A percentile compares a stretch with the other conserved stretches of the same genome.
These are phyloP conservation scores for Salvia miltiorrhiza DNA, from an alignment of 257 asterid species.

Conservation along the genomic window DNA sequence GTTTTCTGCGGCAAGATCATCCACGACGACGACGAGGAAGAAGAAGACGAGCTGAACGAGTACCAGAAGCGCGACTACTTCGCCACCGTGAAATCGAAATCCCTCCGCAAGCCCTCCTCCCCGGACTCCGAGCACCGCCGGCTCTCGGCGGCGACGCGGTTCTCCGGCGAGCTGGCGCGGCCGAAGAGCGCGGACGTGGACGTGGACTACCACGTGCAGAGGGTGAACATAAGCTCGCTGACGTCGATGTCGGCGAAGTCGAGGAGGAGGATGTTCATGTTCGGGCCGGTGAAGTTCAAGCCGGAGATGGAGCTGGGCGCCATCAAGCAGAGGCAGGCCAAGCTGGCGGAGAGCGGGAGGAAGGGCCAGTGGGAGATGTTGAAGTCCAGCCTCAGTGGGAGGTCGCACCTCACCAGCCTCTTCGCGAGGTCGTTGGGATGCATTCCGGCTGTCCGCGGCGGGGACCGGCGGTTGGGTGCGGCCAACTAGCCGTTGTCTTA, in stretches of 20 bases:
- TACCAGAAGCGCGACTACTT: conserved; percentile 39
- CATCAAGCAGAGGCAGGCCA: conserved; percentile 54
- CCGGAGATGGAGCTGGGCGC: conserved; percentile 77
- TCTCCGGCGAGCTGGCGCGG: conserved; percentile 10
- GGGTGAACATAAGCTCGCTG: conserved; percentile 53
- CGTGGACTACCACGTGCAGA: conserved; percentile 33
- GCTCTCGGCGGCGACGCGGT: background rate
- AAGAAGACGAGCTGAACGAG: conserved; percentile 27
- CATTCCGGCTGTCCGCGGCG: conserved; percentile 26
- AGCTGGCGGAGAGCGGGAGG: conserved; percentile 18
- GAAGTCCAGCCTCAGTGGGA: conserved; percentile 28
- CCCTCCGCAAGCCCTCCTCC: conserved; percentile 3
- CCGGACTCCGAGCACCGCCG: conserved; percentile 2
- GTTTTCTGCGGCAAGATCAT: conserved; percentile 40
- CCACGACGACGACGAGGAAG: conserved; percentile 4
- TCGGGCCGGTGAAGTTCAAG: conserved; percentile 68
- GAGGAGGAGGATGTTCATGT: conserved; percentile 65
- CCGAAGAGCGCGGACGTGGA: conserved; percentile 15
- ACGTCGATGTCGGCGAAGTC: conserved; percentile 74
- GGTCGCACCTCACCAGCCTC: conserved; percentile 28
- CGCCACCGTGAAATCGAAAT: conserved; percentile 20
- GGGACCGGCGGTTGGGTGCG: conserved; percentile 10
- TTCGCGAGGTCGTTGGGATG: conserved; percentile 50
- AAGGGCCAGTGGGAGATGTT: conserved; percentile 25
- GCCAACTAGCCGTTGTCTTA: conserved; percentile 1